Conservation (phyloP, 495 filamentous ascomycete genomes). For the Cairneyella variabilis region DNA sequence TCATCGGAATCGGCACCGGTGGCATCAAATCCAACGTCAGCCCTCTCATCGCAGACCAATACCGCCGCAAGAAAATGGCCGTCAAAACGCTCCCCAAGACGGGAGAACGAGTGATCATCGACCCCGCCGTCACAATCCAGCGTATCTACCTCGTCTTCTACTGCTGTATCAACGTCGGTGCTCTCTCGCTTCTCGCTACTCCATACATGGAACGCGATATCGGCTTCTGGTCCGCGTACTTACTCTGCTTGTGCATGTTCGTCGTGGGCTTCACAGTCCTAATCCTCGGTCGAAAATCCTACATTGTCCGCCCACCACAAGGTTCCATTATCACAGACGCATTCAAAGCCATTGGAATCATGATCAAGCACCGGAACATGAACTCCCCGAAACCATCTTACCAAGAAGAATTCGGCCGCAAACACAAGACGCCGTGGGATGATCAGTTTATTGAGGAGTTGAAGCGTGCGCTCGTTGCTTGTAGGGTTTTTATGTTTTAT, state of each 20-base stretch:
- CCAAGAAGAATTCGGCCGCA: no score
- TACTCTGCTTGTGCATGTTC: conserved; percentile 32
- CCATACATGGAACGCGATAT: conserved; percentile 62
- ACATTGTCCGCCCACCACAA: conserved; percentile 26
- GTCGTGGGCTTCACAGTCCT: conserved; percentile 7
- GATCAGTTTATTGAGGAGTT: conserved; percentile 42
- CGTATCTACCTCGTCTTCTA: conserved; percentile 65
- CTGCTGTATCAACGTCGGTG: conserved; percentile 68
- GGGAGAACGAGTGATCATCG: conserved; percentile 69
- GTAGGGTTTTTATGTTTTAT: conserved; percentile 39
- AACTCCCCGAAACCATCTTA: conserved; percentile 50
- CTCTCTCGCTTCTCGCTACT: conserved; percentile 59
- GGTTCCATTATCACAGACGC: conserved; percentile 41
- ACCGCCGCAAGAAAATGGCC: conserved; percentile 35
- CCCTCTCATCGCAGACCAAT: conserved; percentile 70
- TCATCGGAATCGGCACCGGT: conserved; percentile 37
- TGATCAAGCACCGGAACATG: conserved; percentile 43
- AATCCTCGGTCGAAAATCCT: conserved; percentile 3
- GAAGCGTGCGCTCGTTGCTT: conserved; percentile 36
- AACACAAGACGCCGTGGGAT: no score
- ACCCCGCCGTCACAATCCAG: conserved; percentile 66
- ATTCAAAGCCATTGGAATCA: conserved; percentile 35
- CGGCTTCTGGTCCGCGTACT: conserved; percentile 65
- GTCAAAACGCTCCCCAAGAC: conserved; percentile 59
- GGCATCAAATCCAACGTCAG: conserved; percentile 57